Base-by-base conservation (phyloP, 768 basidiomycete species). In the Rhizopogon rudus region DNA sequence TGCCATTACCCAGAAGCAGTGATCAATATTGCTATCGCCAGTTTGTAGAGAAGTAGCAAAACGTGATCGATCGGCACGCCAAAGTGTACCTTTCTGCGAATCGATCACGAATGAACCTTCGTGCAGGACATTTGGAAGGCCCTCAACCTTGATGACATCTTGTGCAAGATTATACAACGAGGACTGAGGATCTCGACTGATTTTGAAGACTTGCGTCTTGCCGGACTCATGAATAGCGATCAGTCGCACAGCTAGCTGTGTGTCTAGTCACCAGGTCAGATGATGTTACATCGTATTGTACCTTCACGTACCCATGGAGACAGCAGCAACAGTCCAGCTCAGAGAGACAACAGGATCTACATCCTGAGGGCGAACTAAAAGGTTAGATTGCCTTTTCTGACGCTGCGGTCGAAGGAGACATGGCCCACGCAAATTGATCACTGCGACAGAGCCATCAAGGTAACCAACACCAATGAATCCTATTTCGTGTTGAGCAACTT, bases 401-500 rank as follows among this genome's bases (percentile, higher is more conserved):
- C 66, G 74, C 46, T 65, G 74, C 59, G 68, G 63, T 14, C 82
- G 76, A 1, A 87, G 70, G 10, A 93, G 77, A 10, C 77, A 77
- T 1, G 91, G 91, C 1, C 82, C 87, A 22, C 90, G 78, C 77
- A 93, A 76, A 63, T 94, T 88, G 16, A 93, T 66, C 33, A 93
- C 71, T 35, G 79, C 70, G 20, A 95, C 54, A 2, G 78, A 73
- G 1, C 82, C 84, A 46, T 81, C 78, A 5, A 68, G 64, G 65
- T 87, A 91, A 3, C 86, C 83, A 3, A 85, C 76, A 2, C 92
- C 90, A 43, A 92, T 68, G 67, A 95, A 92, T 5, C 90, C 91
- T 92, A 57, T 33, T n/a, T 31, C 28, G 7, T 13, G 6, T 40
- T 50, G 22, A 43, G 6, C 44, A 55, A 49, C 31, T 16, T 8